These are phyloP conservation scores for Talaromyces sp. DNA, from an alignment of 2,329 filamentous ascomycete genomes.

Conservation along the genomic window DNA sequence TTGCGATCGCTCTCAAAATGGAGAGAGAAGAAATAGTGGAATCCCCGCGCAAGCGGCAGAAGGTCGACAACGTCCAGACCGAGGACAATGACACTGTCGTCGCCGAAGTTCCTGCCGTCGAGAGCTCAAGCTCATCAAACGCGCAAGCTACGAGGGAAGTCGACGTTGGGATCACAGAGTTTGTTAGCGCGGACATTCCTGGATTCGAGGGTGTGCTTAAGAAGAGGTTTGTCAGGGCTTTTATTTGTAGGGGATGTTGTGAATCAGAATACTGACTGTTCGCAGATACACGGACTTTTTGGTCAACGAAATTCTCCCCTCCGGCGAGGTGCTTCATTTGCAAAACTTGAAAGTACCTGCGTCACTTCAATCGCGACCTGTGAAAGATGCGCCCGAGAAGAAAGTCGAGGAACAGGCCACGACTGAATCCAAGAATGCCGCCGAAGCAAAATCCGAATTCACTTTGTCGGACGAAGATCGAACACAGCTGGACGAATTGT, in stretches of 20 bases:
- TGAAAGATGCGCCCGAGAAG: not conserved
- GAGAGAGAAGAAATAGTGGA: conserved; percentile 20
- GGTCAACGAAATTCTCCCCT: conserved; percentile 79
- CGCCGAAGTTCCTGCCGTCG: conserved; percentile 18
- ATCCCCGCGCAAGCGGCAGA: conserved; percentile 24
- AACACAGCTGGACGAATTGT: conserved; percentile 43
- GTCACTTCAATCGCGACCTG: conserved; percentile 16
- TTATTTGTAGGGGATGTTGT: not conserved
- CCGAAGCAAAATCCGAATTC: conserved; percentile 25
- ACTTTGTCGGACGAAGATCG: conserved; percentile 46
- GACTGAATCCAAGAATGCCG: conserved; percentile 13
- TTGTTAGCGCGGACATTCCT: conserved; percentile 55
- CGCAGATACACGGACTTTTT: conserved; percentile 82
- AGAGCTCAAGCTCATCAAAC: conserved; percentile 3
- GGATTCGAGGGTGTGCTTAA: conserved; percentile 66
- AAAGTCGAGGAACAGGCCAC: not conserved
- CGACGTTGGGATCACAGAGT: conserved; percentile 62
- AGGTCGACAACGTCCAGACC: conserved; percentile 22
- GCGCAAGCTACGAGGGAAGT: conserved; percentile 33
- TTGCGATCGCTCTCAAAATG: not conserved
- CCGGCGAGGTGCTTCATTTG: conserved; percentile 74
- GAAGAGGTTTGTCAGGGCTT: conserved; percentile 51
- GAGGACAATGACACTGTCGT: conserved; percentile 20
- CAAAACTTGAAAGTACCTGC: conserved; percentile 43
- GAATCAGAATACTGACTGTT: not conserved